A percentile compares a stretch with the other conserved stretches of the same genome.
Evolutionary conservation across 495 filamentous ascomycete genomes (phyloP).

Genomic region (Thermochaetoides thermophila): DNA sequence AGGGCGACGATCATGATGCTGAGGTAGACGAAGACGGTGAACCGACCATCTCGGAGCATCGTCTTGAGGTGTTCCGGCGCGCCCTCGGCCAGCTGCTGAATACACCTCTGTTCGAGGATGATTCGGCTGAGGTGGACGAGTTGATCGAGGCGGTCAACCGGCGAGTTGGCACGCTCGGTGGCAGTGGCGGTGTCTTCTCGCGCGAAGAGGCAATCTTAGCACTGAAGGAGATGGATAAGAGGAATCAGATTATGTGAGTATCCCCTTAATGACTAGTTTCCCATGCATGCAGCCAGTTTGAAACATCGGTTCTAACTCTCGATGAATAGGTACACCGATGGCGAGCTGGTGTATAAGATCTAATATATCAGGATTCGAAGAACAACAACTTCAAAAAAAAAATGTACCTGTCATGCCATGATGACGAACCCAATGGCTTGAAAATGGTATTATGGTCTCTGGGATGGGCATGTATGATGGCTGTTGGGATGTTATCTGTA

Average conservation of each 20-base stretch:
- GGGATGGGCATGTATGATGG: neutral
- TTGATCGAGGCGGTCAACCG: conserved; percentile 70
- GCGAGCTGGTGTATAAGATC: conserved; percentile 33
- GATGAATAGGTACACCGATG: conserved; percentile 27
- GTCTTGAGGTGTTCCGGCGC: conserved; percentile 60
- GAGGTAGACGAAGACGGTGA: conserved; percentile 14
- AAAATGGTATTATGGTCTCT: neutral
- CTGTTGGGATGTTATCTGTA: neutral
- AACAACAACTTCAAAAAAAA: too few relatives aligned
- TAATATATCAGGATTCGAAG: too few relatives aligned
- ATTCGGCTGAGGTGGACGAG: conserved; percentile 57
- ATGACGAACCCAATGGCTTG: too few relatives aligned
- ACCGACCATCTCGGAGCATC: conserved; percentile 40
- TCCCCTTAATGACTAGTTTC: too few relatives aligned
- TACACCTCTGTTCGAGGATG: conserved; percentile 62
- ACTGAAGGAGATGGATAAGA: conserved; percentile 60
- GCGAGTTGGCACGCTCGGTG: conserved; percentile 29
- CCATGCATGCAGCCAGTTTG: too few relatives aligned
- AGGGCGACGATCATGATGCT: conserved; percentile 10
- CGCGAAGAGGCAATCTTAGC: conserved; percentile 61
- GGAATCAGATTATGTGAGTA: conserved; percentile 87
- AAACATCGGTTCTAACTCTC: too few relatives aligned
- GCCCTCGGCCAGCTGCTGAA: conserved; percentile 69
- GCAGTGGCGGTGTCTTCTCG: conserved; percentile 40
- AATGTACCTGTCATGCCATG: too few relatives aligned